A percentile compares a stretch with the other conserved stretches of the same genome.
These are phyloP conservation scores for Phaeoacremonium minimum DNA, from an alignment of 2,329 filamentous ascomycete genomes.

Conservation along the genomic window DNA sequence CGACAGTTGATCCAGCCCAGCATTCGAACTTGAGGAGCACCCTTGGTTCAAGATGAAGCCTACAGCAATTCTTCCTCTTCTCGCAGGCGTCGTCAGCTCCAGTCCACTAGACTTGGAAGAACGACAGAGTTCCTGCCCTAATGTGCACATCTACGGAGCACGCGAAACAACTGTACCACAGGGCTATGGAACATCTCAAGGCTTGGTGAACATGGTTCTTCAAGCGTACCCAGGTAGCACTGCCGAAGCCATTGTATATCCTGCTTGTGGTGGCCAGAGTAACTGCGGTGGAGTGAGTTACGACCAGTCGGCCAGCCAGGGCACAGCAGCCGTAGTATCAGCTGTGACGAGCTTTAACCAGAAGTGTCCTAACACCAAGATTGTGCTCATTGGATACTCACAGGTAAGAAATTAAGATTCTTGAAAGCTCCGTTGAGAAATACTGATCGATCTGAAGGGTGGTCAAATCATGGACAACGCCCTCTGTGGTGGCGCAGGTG, in stretches of 20 bases:
- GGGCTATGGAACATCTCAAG: conserved; percentile 46
- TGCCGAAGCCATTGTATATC: conserved; percentile 51
- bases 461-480: conserved; percentile 62
- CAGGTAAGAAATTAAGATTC: conserved; percentile 33
- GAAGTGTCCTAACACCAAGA: conserved; percentile 50
- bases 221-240: conserved; percentile 44
- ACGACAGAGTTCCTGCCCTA: conserved; percentile 40
- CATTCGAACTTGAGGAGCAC: too few relatives aligned
- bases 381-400: conserved; percentile 60
- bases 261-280: conserved; percentile 58
- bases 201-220: conserved; percentile 45
- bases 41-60: too few relatives aligned
- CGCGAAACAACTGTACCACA: conserved; percentile 43
- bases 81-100: too few relatives aligned
- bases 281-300: conserved; percentile 57
- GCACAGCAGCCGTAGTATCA: conserved; percentile 52
- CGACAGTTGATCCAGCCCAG: too few relatives aligned
- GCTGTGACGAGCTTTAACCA: conserved; percentile 56
- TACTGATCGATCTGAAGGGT: conserved; percentile 32
- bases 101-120: too few relatives aligned
- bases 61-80: too few relatives aligned
- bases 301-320: conserved; percentile 51
- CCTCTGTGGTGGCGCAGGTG: conserved; percentile 54
- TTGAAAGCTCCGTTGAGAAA: not conserved
- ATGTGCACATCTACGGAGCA: conserved; percentile 40